Evolutionary conservation across 495 filamentous ascomycete species (phyloP).

Genomic region (Aspergillus sclerotioniger): DNA sequence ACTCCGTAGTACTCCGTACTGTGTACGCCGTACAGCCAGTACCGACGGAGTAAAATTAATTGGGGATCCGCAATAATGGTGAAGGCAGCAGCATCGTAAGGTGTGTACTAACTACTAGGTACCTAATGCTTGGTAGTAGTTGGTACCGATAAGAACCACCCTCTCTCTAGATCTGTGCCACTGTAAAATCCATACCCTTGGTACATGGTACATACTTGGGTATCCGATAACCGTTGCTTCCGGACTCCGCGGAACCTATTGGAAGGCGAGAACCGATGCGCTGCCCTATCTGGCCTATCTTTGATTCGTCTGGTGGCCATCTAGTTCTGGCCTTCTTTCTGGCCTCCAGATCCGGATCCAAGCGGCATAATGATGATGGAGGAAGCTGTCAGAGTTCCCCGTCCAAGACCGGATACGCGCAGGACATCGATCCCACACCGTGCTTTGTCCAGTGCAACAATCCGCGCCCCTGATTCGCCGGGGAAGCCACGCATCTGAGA

Average conservation of each 20-base stretch:
- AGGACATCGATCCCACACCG: constrained; percentile 9
- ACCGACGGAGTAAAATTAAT: constrained; percentile 5
- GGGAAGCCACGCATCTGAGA: constrained; percentile 3
- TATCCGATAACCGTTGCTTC: constrained; percentile 2
- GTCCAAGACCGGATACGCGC: not conserved
- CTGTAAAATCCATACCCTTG: not conserved
- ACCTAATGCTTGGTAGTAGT: not conserved
- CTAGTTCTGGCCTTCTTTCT: too few species aligned
- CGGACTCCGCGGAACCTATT: constrained; percentile 1
- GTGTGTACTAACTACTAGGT: not conserved
- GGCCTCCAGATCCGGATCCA: constrained; percentile 1
- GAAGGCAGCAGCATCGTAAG: not conserved
- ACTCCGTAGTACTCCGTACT: too few species aligned
- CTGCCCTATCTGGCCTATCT: not conserved
- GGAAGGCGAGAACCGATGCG: too few species aligned
- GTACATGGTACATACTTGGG: not conserved
- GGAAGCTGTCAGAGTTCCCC: not conserved
- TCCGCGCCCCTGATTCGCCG: constrained; percentile 15
- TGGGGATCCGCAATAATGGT: constrained; percentile 14
- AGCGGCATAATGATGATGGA: constrained; percentile 8
- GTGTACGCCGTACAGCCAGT: too few species aligned
- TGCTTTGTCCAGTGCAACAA: constrained; percentile 5
- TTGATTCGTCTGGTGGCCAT: too few species aligned
- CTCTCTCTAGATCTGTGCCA: not conserved
- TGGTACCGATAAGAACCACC: not conserved